Evolutionary conservation across 495 filamentous ascomycete genomes (phyloP).

Genomic region (Talaromyces thailandensis): DNA sequence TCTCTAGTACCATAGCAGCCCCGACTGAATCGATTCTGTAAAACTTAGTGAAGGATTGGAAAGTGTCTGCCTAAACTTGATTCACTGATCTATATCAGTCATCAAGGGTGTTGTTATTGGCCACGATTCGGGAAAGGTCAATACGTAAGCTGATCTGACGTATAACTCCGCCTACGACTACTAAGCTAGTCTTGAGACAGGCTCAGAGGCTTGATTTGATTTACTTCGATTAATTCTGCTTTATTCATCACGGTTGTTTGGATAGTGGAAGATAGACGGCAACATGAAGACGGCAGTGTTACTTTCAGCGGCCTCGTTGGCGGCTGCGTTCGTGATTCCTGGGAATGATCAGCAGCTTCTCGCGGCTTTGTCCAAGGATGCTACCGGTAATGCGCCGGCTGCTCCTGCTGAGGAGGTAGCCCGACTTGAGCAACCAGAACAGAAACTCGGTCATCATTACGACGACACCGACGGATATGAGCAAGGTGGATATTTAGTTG

Average conservation of each 20-base stretch:
- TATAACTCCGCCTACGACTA: background rate
- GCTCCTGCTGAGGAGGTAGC: background rate
- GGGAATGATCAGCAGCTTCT: slow-evolving; percentile 3
- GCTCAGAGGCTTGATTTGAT: background rate
- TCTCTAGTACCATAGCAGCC: too few relatives aligned
- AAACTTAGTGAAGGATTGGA: background rate
- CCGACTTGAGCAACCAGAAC: background rate
- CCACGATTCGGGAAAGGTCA: background rate
- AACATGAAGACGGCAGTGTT: background rate
- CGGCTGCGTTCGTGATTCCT: background rate
- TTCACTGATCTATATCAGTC: background rate
- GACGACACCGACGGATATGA: background rate
- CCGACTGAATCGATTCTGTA: too few relatives aligned
- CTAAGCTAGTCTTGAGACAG: background rate
- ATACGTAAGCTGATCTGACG: background rate
- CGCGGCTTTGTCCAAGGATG: background rate
- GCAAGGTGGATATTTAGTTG: background rate
- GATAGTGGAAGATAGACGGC: background rate
- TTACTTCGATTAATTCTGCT: background rate
- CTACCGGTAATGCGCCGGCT: background rate
- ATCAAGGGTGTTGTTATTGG: background rate
- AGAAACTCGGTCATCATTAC: background rate
- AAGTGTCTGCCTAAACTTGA: background rate
- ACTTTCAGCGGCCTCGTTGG: background rate
- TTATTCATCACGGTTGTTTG: background rate